Base-by-base conservation (phyloP, 2,329 filamentous ascomycete species). In the Cucurbitaria berberidis region DNA sequence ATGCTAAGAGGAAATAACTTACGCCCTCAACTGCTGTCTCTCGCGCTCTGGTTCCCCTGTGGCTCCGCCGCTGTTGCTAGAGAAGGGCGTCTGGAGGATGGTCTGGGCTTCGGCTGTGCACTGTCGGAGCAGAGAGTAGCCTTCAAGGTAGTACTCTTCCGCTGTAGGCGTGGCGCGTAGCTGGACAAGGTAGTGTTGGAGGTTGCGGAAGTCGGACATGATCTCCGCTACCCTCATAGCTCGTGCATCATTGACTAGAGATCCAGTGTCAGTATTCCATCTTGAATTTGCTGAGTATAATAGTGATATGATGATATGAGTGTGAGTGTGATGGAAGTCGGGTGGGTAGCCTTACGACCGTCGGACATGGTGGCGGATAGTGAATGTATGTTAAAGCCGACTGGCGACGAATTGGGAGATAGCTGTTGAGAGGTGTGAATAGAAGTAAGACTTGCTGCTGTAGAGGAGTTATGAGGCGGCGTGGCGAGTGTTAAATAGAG, bases 201-300 rank as follows among this genome's bases (percentile, higher is more conserved):
- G 74, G 50, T 83, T 84, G 47, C 84, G 83, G 68, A 85, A 88
- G 74, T 88, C 85, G 58, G 81, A 81, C 76, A 88, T 84, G 67
- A 88, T 81, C 72, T 88, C 85, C 41, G 84, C 78, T 60, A 88
- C 76, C 62, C 85, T 81, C 70, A 87, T 77, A 44, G 85, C 85
- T 66, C 85, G 83, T 53, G 83, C 84, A 68, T 86, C 80, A 67
- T 88, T 88, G 63, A 86, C 85, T 88, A 68, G 15, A 50, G 35
- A 16, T 4, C 35, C 24, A 34, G 19, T 53, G 42, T 68, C 55
- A 69, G 55, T 35, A 16, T 27, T 4, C 29, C 27, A 9, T 35
- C 21, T 43, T 35, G 27, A 2, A 9, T 11, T 26, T 21, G 24
- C 22, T 10, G 22, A 48, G 22, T 35, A 18, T 15, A 36, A 6